Base-by-base conservation (phyloP, 2,329 filamentous ascomycete genomes). In the Colletotrichum plurivorum region DNA sequence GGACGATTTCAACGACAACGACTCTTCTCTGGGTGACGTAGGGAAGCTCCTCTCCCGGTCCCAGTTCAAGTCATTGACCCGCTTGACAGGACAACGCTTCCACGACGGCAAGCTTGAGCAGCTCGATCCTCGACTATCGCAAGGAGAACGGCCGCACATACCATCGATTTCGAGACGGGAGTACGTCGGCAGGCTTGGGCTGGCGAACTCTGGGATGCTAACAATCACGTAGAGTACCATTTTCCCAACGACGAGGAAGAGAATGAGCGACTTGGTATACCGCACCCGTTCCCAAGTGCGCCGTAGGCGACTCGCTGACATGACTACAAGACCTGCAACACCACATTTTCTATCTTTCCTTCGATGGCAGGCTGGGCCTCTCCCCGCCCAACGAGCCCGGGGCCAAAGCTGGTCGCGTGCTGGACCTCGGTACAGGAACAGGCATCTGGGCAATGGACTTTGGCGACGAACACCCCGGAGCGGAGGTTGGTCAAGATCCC, bases 261-360 rank as follows among this genome's bases (percentile, higher is more conserved):
- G 48, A 71, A 67, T 13, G 69, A 72, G 15, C 63, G 71, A 16
- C 53, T 71, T 25, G 71, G 70, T 70, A 18, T 41, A 25, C 9
- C 7, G 15, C 10, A 9, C 8, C 31, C 31, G 10, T 36, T 36
- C 15, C 8, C 3, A 3, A 2, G 12, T 2, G 5, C 7, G n/a
- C 10, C 46, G n/a, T 4, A 9, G 4, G 8, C 9, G 8, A 3
- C 12, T 18, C 1, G 13, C 22, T 57, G 15, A 54, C 36, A 4
- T 39, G 0, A 1, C 10, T 6, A 6, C 1, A 56, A 76, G 85
- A 89, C 67, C 77, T 87, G 71, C 85, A 88, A 73, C 86, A 89
- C 74, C 83, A 88, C 73, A 83, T 89, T 73, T 84, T 85, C 73
- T 84, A 82, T 52, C 69, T 86, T 56, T 73, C 85, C 25, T 80